phyloP scores from a whole-genome alignment of 805 yeast genomes.

The Huiozyma naganishii region DNA sequence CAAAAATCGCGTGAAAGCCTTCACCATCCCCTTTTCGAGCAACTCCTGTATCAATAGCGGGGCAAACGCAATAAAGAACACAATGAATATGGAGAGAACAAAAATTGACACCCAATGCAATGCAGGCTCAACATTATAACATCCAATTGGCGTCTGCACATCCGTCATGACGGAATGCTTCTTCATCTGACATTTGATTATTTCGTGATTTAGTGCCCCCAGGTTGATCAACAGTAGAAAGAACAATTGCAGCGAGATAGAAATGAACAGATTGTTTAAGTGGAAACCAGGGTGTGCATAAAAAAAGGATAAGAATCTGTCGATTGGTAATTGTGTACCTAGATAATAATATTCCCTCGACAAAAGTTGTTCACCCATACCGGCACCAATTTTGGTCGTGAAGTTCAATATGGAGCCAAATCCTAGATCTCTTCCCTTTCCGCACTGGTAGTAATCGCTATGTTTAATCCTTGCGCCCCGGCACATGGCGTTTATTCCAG shows the following conservation, averaged over 20 bases:
- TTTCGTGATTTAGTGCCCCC: constrained; percentile 68
- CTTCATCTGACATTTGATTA: constrained; percentile 57
- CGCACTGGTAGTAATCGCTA: constrained; percentile 93
- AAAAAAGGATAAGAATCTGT: constrained; percentile 81
- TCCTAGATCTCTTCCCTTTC: constrained; percentile 92
- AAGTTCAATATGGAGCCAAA: constrained; percentile 86
- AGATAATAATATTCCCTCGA: constrained; percentile 86
- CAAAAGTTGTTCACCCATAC: constrained; percentile 94
- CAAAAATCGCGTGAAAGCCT: constrained; percentile 58
- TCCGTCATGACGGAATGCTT: constrained; percentile 63
- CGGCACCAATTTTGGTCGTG: constrained; percentile 93
- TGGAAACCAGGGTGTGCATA: constrained; percentile 98
- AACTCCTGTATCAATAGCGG: constrained; percentile 83
- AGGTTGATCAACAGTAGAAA: constrained; percentile 69
- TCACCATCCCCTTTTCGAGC: constrained; percentile 74
- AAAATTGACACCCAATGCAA: constrained; percentile 82
- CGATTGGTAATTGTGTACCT: constrained; percentile 83
- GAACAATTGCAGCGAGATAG: constrained; percentile 77
- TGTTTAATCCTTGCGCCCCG: constrained; percentile 93
- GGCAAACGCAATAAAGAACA: constrained; percentile 82
- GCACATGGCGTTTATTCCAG: constrained; percentile 82
- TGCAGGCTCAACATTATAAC: constrained; percentile 80
- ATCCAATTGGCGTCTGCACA: constrained; percentile 65
- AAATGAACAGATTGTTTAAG: constrained; percentile 78
- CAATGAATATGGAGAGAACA: constrained; percentile 81